Evolutionary conservation across 2,329 filamentous ascomycete genomes (phyloP).

Genomic region (Trichoderma aggressivum): DNA sequence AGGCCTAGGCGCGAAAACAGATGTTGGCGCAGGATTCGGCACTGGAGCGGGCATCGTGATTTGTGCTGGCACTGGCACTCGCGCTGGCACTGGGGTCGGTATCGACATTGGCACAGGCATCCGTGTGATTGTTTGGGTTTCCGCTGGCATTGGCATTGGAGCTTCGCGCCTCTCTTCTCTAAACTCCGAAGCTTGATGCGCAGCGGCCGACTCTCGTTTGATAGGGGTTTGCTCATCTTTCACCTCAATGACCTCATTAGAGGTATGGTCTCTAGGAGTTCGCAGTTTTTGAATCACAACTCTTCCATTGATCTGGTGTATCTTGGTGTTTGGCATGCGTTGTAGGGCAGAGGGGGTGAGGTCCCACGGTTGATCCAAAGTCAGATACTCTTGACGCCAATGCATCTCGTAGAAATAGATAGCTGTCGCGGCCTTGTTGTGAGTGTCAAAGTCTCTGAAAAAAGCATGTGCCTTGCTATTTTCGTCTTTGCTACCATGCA

Average conservation of each 20-base stretch:
- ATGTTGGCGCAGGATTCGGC: neutral
- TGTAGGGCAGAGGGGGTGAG: rapidly evolving
- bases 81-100: neutral
- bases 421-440: neutral
- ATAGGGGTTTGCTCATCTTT: neutral
- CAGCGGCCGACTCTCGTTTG: neutral
- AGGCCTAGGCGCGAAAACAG: rapidly evolving
- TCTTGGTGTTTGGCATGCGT: neutral
- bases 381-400: neutral
- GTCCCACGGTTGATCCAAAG: neutral
- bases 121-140: too few species aligned
- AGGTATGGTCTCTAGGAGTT: neutral
- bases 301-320: neutral
- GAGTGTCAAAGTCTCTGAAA: neutral
- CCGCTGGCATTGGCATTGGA: neutral
- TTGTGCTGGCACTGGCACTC: neutral
- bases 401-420: neutral
- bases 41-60: rapidly evolving
- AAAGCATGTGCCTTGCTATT: neutral
- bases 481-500: neutral
- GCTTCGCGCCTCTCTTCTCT: neutral
- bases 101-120: too few species aligned
- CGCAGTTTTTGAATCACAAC: too few species aligned
- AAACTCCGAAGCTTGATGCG: neutral
- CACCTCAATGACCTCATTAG: neutral